These are phyloP conservation scores for Xanthoparmelia taractica DNA, from an alignment of 495 filamentous ascomycete species.

Conservation along the genomic window DNA sequence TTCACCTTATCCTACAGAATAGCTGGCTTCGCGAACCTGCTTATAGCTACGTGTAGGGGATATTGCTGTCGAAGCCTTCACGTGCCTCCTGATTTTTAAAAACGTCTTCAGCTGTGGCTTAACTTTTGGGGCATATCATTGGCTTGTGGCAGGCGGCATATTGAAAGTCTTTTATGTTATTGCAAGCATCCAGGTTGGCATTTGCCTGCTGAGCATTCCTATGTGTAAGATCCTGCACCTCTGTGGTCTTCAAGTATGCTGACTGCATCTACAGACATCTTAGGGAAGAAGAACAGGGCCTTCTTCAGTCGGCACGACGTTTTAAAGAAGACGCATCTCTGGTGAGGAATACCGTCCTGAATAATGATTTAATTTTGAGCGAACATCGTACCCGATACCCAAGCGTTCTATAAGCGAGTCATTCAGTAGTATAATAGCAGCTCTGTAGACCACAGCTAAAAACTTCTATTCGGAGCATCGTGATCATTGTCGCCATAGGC, in stretches of 20 bases:
- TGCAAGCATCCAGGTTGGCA: conserved; percentile 64
- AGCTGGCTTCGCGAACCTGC: not conserved
- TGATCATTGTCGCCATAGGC: not conserved
- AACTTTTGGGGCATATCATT: conserved; percentile 74
- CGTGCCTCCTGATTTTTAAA: conserved; percentile 84
- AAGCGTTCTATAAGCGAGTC: not conserved
- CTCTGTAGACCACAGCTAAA: not conserved
- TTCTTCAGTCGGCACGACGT: conserved; percentile 67
- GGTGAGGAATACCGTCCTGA: conserved; percentile 19
- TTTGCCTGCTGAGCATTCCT: conserved; percentile 65
- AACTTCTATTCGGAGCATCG: not conserved
- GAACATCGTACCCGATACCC: conserved; percentile 1
- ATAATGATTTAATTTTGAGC: not conserved
- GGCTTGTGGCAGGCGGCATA: conserved; percentile 56
- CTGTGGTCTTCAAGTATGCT: not conserved
- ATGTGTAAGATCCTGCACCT: conserved; percentile 55
- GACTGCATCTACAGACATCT: conserved; percentile 51
- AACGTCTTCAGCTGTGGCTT: conserved; percentile 85
- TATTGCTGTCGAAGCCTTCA: conserved; percentile 85
- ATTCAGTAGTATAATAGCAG: not conserved
- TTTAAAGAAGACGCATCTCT: conserved; percentile 47
- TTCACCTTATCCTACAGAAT: not conserved
- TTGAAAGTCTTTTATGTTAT: conserved; percentile 61
- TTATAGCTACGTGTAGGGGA: conserved; percentile 46
- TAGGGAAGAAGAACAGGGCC: conserved; percentile 68